Conservation (phyloP, 163 green algal species). For the Volvox carteri region DNA sequence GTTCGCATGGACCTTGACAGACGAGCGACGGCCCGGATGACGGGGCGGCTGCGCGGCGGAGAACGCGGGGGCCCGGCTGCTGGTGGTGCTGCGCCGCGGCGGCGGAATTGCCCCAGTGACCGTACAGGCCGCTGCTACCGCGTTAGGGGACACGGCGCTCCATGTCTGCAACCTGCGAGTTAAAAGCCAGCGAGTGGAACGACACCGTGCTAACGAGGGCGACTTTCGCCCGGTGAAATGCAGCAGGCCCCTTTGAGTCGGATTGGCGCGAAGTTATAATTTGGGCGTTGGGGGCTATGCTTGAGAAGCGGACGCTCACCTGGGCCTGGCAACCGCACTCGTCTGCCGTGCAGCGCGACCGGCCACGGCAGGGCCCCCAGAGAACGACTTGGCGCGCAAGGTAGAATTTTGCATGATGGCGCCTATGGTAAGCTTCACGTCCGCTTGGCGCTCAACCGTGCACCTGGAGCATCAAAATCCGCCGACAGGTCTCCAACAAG, state of each 20-base stretch:
- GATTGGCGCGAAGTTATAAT: no score
- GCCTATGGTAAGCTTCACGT: not conserved
- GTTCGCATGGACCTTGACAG: slow-evolving; percentile 60
- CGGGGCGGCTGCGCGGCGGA: not conserved
- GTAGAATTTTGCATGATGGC: slow-evolving; percentile 7
- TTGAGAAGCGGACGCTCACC: not conserved
- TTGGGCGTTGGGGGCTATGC: no score
- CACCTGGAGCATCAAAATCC: slow-evolving; percentile 2
- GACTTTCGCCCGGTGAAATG: no score
- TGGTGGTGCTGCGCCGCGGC: not conserved
- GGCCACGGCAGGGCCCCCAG: not conserved
- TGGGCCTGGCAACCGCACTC: not conserved
- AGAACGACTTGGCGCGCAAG: not conserved
- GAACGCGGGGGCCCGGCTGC: slow-evolving; percentile 3
- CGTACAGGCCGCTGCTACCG: not conserved
- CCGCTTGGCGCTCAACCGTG: not conserved
- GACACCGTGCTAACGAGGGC: no score
- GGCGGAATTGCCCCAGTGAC: not conserved
- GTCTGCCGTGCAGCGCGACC: not conserved
- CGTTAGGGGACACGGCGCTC: not conserved
- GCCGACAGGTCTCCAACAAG: no score
- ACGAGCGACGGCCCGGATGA: slow-evolving; percentile 34
- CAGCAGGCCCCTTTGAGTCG: no score
- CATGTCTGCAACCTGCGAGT: not conserved
- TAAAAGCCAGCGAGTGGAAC: not conserved